Evolutionary conservation across 1,139 yeast species (phyloP).

Genomic region (Scheffersomyces titani): DNA sequence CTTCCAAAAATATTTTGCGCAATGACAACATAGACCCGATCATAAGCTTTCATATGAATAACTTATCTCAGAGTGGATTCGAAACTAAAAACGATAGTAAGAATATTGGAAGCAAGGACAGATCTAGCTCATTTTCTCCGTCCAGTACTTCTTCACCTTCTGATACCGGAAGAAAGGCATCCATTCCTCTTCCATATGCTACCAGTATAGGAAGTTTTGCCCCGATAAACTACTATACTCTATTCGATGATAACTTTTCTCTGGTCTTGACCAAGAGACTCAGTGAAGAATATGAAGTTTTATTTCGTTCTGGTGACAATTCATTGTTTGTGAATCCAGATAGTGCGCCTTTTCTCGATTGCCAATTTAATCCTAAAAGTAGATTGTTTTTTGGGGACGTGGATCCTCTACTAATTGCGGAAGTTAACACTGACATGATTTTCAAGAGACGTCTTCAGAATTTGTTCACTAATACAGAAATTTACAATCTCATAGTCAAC

Average conservation of each 20-base stretch:
- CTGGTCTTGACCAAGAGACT: constrained; percentile 1
- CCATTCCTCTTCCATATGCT: neutral
- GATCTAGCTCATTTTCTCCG: neutral
- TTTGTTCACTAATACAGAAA: constrained; percentile 4
- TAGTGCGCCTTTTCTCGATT: neutral
- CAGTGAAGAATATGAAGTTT: constrained; percentile 7
- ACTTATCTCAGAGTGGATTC: neutral
- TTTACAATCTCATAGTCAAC: constrained; percentile 3
- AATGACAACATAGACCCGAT: constrained; percentile 12
- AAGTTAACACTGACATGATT: constrained; percentile 3
- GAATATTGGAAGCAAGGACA: too few relatives aligned
- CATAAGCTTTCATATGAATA: constrained; percentile 11
- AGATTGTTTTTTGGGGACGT: constrained; percentile 10
- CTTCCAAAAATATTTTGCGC: neutral
- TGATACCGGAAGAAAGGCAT: neutral
- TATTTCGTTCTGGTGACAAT: constrained; percentile 2
- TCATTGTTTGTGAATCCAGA: neutral
- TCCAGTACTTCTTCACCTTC: neutral
- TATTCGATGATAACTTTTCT: constrained; percentile 4
- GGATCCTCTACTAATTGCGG: constrained; percentile 9
- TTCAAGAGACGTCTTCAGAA: constrained; percentile 5
- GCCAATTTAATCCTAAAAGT: constrained; percentile 5
- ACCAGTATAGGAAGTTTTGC: neutral
- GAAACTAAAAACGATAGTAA: neutral
- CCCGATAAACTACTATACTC: constrained; percentile 3